Conservation (phyloP, 441 rosid species). For the Hura crepitans region DNA sequence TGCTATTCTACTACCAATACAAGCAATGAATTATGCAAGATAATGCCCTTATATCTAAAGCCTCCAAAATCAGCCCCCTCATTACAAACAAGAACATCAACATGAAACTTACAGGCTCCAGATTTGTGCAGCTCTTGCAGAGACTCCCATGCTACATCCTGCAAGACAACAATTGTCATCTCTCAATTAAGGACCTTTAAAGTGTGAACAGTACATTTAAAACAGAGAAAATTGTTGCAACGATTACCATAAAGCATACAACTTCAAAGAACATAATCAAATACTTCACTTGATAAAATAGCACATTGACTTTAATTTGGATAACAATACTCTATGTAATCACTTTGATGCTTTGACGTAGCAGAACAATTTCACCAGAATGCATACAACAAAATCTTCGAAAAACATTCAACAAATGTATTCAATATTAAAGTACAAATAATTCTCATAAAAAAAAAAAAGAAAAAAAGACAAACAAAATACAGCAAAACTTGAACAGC, state of each 20-base stretch:
- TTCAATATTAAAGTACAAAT: neutral
- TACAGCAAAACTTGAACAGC: neutral
- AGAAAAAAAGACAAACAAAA: neutral
- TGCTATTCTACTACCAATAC: neutral
- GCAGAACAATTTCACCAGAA: neutral
- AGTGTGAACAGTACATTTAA: neutral
- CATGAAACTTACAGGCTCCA: slow-evolving; percentile 37
- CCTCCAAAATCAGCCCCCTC: neutral
- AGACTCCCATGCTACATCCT: slow-evolving; percentile 46
- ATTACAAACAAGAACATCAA: neutral
- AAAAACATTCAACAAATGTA: neutral
- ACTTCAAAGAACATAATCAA: neutral
- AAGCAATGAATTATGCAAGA: neutral
- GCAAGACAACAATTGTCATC: slow-evolving; percentile 11
- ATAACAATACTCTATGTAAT: neutral
- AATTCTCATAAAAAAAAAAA: too few relatives aligned
- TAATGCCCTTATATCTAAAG: neutral
- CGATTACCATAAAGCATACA: neutral
- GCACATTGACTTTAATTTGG: neutral
- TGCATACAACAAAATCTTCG: neutral
- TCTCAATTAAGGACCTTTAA: slow-evolving; percentile 10
- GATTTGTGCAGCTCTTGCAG: slow-evolving; percentile 28
- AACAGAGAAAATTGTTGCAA: slow-evolving; percentile 1
- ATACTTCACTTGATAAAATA: slow-evolving; percentile 1
- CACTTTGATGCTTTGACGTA: neutral